Evolutionary conservation across 139 green algal genomes (phyloP).

Genomic region (Chlorella ohadii): DNA sequence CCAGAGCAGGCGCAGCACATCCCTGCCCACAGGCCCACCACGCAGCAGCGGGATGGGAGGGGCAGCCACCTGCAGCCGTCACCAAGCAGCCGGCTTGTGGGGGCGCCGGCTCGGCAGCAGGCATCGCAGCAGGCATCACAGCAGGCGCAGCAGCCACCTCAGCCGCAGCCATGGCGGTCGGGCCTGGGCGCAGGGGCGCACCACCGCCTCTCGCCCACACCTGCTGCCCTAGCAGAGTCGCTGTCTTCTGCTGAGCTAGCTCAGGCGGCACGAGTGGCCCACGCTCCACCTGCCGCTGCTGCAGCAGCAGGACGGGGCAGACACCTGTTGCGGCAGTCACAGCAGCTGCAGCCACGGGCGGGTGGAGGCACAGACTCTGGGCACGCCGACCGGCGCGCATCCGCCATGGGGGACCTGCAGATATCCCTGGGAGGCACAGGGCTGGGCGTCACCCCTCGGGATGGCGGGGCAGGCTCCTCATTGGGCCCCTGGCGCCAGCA

Average conservation of each 20-base stretch:
- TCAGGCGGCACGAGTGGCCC: too few species aligned
- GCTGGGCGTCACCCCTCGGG: background rate
- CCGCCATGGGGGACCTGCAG: background rate
- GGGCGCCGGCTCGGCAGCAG: too few species aligned
- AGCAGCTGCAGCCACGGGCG: background rate
- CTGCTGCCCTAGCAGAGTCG: background rate
- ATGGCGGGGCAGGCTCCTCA: background rate
- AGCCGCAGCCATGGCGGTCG: background rate
- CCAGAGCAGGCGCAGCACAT: background rate
- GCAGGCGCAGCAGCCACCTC: background rate
- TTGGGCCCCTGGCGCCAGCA: constrained; percentile 2
- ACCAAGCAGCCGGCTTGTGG: too few species aligned
- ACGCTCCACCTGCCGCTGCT: too few species aligned
- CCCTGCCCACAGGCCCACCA: constrained; percentile 1
- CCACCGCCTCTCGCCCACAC: background rate
- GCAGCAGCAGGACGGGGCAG: too few species aligned
- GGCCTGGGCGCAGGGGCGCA: background rate
- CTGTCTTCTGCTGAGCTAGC: background rate
- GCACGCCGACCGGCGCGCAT: background rate
- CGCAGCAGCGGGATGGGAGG: background rate
- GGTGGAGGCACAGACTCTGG: background rate
- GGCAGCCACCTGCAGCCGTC: too few species aligned
- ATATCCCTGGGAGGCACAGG: background rate
- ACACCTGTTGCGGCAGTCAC: too few species aligned
- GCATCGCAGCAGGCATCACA: background rate